Percentiles rank a stretch among this genome's conserved stretches.
phyloP scores from a whole-genome alignment of 2,329 filamentous ascomycete genomes.

The Cytospora schulzeri region DNA sequence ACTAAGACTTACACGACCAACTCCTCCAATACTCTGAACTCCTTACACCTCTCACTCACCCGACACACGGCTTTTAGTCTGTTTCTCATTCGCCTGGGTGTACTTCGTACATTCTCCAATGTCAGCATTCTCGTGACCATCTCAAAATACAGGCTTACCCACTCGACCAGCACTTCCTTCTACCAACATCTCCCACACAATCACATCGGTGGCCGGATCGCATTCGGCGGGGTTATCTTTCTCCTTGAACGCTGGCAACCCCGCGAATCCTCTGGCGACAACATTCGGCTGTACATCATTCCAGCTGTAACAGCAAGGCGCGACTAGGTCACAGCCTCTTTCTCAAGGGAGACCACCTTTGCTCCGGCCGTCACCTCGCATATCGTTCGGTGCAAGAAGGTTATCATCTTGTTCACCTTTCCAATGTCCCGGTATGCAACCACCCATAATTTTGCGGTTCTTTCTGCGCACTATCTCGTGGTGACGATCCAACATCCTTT shows the following conservation, averaged over 20 bases:
- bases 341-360: slow-evolving; percentile 38
- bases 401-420: slow-evolving; percentile 35
- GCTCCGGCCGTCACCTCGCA: slow-evolving; percentile 47
- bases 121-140: slow-evolving; percentile 18
- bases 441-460: slow-evolving; percentile 3
- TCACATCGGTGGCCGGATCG: slow-evolving; percentile 15
- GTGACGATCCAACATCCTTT: neutral
- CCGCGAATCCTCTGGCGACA: slow-evolving; percentile 15
- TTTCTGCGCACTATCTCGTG: neutral
- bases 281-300: slow-evolving; percentile 21
- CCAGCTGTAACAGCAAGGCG: slow-evolving; percentile 15
- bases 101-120: slow-evolving; percentile 4
- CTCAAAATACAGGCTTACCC: slow-evolving; percentile 12
- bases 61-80: slow-evolving; percentile 7
- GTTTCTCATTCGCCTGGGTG: slow-evolving; percentile 15
- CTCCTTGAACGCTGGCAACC: slow-evolving; percentile 18
- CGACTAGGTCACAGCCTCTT: slow-evolving; percentile 5
- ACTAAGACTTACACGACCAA: slow-evolving; percentile 11
- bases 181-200: slow-evolving; percentile 4
- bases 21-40: slow-evolving; percentile 6
- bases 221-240: slow-evolving; percentile 18
- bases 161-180: slow-evolving; percentile 12
- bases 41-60: slow-evolving; percentile 2
- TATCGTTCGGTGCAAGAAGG: slow-evolving; percentile 50
- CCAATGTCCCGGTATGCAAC: slow-evolving; percentile 38